Percentiles rank a stretch among this genome's conserved stretches.
These are phyloP conservation scores for Penicillium lividum DNA, from an alignment of 495 filamentous ascomycete genomes.

Conservation along the genomic window DNA sequence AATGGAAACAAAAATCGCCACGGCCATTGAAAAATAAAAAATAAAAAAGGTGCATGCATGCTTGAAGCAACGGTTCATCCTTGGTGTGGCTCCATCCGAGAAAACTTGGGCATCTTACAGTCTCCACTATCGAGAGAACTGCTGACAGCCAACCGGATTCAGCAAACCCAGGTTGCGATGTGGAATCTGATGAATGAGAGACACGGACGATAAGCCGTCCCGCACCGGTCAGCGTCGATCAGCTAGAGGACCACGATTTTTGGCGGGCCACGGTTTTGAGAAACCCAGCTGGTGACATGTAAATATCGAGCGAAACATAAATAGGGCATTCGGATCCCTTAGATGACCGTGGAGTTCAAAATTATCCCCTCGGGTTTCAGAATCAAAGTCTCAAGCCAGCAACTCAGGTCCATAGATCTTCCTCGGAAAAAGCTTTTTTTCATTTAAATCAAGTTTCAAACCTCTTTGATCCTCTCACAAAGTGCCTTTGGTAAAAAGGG, in stretches of 20 bases:
- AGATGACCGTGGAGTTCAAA: constrained; percentile 30
- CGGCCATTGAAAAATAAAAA: constrained; percentile 26
- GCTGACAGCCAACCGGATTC: constrained; percentile 40
- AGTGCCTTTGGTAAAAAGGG: constrained; percentile 24
- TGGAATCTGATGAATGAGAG: constrained; percentile 34
- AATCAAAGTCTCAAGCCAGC: constrained; percentile 21
- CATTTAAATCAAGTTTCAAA: constrained; percentile 32
- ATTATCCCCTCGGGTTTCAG: constrained; percentile 39
- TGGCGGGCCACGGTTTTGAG: constrained; percentile 3
- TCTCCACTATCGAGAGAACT: constrained; percentile 39
- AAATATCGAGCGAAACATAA: constrained; percentile 46
- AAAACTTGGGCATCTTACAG: constrained; percentile 38
- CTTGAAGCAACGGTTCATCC: constrained; percentile 41
- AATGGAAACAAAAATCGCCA: constrained; percentile 36
- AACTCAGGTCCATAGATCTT: constrained; percentile 29
- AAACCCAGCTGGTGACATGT: constrained; percentile 27
- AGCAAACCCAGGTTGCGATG: constrained; percentile 31
- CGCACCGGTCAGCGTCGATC: constrained; percentile 41
- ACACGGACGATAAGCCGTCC: constrained; percentile 44
- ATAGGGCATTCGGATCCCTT: constrained; percentile 41
- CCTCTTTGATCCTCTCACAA: constrained; percentile 8
- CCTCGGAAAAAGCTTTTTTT: constrained; percentile 19
- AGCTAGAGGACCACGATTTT: constrained; percentile 20
- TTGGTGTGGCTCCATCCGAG: constrained; percentile 36
- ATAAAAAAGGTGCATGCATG: constrained; percentile 40